Percentiles rank a stretch among this genome's conserved stretches.
These are phyloP conservation scores for Dipteronia sinensis DNA, from an alignment of 345 rosid genomes.

Conservation along the genomic window DNA sequence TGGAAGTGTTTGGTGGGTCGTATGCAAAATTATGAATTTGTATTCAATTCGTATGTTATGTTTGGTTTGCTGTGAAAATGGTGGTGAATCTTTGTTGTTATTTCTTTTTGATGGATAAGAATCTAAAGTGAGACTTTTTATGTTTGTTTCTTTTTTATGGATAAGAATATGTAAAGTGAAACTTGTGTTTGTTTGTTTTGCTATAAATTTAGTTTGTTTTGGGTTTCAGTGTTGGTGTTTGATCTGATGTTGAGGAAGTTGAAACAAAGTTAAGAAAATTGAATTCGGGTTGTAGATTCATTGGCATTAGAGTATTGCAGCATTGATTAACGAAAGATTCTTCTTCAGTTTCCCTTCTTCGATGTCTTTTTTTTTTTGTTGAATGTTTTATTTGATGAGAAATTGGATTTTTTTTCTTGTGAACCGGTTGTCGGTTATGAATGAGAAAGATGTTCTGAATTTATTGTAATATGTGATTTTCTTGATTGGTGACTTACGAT, in stretches of 20 bases:
- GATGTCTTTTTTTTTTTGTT: too few species aligned
- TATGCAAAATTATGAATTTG: neutral
- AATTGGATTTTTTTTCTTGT: neutral
- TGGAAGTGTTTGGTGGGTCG: too few species aligned
- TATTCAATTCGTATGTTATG: neutral
- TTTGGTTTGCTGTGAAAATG: conserved; percentile 6
- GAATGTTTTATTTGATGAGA: conserved; percentile 1
- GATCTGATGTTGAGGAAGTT: neutral
- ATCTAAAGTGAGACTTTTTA: neutral
- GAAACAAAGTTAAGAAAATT: neutral
- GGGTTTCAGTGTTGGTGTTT: neutral
- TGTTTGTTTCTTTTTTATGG: neutral
- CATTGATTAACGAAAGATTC: neutral
- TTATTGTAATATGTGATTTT: neutral
- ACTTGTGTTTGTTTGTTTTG: neutral
- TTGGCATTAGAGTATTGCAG: neutral
- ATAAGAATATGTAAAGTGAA: neutral
- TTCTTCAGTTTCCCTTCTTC: too few species aligned
- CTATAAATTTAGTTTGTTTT: neutral
- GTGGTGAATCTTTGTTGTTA: neutral
- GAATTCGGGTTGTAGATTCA: neutral
- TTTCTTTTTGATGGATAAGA: neutral
- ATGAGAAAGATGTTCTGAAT: neutral
- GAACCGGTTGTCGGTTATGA: neutral
- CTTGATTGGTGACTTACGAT: neutral